These are phyloP conservation scores for Ceratocystis variospora DNA, from an alignment of 2,329 filamentous ascomycete species.

Conservation along the genomic window DNA sequence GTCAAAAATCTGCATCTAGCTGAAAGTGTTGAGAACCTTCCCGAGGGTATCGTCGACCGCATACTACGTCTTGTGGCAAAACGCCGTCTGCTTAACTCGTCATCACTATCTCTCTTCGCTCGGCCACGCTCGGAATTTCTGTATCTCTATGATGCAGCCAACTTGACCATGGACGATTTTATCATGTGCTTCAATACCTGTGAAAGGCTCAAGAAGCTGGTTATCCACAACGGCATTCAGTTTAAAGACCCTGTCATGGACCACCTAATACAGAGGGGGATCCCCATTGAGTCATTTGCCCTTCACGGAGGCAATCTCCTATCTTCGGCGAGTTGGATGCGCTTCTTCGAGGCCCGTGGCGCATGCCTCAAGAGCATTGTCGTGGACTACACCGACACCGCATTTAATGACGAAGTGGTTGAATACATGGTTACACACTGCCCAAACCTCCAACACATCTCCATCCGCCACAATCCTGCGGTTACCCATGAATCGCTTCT, in stretches of 20 bases:
- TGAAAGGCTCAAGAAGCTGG: constrained; percentile 53
- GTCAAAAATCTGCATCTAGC: constrained; percentile 49
- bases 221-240: constrained; percentile 74
- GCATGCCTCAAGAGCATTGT: constrained; percentile 52
- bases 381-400: constrained; percentile 70
- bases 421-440: constrained; percentile 48
- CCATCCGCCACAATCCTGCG: constrained; percentile 67
- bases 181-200: constrained; percentile 66
- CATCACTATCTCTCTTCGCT: constrained; percentile 44
- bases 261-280: constrained; percentile 61
- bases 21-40: constrained; percentile 47
- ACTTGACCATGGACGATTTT: constrained; percentile 62
- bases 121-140: constrained; percentile 38
- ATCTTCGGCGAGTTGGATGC: constrained; percentile 59
- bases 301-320: constrained; percentile 77
- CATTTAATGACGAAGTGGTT: constrained; percentile 61
- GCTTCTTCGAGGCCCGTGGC: constrained; percentile 54
- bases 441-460: constrained; percentile 57
- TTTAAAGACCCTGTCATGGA: constrained; percentile 76
- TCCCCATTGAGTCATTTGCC: constrained; percentile 56
- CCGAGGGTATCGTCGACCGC: constrained; percentile 41
- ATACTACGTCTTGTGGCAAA: constrained; percentile 46
- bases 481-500: constrained; percentile 52
- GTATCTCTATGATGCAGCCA: constrained; percentile 45
- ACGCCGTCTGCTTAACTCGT: constrained; percentile 39